Conservation (phyloP, 208 protist species). For the Tetramitus jugosus region DNA sequence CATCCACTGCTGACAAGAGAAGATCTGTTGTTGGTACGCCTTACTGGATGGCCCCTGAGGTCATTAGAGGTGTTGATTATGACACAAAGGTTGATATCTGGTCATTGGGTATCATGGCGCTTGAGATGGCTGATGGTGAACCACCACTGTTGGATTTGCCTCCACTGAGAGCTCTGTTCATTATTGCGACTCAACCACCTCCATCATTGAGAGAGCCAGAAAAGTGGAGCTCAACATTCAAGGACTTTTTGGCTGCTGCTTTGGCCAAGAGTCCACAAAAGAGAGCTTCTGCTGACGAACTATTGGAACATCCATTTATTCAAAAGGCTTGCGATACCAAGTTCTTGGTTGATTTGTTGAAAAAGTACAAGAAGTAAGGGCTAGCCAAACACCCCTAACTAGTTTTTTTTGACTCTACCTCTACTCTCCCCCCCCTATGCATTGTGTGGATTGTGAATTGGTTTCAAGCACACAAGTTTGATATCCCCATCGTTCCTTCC, state of each 20-base stretch:
- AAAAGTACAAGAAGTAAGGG: background rate
- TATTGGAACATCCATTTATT: constrained; percentile 15
- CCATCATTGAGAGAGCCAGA: background rate
- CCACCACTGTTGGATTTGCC: background rate
- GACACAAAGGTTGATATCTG: constrained; percentile 37
- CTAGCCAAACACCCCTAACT: no score
- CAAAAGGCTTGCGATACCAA: background rate
- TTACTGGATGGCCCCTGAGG: constrained; percentile 45
- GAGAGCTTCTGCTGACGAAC: background rate
- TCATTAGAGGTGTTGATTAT: constrained; percentile 45
- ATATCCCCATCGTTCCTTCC: no score
- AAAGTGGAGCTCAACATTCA: background rate
- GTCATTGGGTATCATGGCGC: constrained; percentile 46
- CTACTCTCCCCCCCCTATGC: no score
- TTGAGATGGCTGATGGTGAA: constrained; percentile 41
- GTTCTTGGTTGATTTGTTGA: constrained; percentile 10
- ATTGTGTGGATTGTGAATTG: no score
- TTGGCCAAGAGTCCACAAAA: background rate
- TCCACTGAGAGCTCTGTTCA: background rate
- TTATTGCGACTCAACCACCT: constrained; percentile 9
- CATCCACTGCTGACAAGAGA: constrained; percentile 29
- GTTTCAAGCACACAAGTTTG: no score
- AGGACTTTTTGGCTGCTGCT: background rate
- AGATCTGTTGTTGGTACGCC: constrained; percentile 56
- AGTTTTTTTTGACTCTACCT: no score